phyloP scores from a whole-genome alignment of 176 grass and related monocot genomes.

The Aegilops bicornis region DNA sequence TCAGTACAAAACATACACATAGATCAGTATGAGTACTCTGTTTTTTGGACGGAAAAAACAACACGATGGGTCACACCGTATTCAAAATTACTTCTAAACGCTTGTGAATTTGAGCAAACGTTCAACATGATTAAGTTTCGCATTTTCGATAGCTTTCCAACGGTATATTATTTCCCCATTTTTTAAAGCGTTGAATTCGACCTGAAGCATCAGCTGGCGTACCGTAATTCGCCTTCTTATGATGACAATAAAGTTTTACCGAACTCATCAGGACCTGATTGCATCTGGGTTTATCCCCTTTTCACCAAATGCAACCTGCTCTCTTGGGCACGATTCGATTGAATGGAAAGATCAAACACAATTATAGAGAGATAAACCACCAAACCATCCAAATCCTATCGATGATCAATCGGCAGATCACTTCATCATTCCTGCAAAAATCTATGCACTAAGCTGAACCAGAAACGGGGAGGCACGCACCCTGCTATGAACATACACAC shows the following conservation, averaged over 20 bases:
- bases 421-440: neutral
- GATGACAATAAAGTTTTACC: too few relatives aligned
- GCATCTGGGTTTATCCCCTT: neutral
- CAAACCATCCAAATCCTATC: neutral
- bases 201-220: too few relatives aligned
- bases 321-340: neutral
- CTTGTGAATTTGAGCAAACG: too few relatives aligned
- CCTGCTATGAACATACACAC: neutral
- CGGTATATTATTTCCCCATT: too few relatives aligned
- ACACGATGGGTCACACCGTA: too few relatives aligned
- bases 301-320: neutral
- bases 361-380: neutral
- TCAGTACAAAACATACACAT: too few relatives aligned
- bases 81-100: too few relatives aligned
- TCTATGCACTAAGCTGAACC: neutral
- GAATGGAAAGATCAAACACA: neutral
- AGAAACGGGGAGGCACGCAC: neutral
- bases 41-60: too few relatives aligned
- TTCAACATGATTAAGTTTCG: too few relatives aligned
- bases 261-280: neutral
- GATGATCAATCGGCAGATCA: neutral
- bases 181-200: too few relatives aligned
- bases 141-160: too few relatives aligned
- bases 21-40: too few relatives aligned
- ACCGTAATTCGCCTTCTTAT: neutral